Conservation (phyloP, 192 early-diverging fungal genomes). For the Helicostylum pulchrum region DNA sequence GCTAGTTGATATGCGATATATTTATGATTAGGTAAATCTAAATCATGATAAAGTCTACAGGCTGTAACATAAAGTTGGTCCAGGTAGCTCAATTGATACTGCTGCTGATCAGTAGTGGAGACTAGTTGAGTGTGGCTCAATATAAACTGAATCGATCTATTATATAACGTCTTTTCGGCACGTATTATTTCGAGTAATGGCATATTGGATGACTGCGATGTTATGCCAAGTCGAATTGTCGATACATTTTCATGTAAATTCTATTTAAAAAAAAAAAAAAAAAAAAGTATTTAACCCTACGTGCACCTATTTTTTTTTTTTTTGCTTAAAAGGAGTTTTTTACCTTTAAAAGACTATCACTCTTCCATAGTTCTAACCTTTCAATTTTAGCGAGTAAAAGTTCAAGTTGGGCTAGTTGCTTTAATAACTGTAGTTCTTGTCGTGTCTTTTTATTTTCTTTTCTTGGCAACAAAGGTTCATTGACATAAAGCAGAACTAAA, state of each 20-base stretch:
- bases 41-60: conserved; percentile 47
- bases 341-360: conserved; percentile 8
- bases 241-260: background rate
- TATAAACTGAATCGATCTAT: background rate
- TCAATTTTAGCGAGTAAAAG: conserved; percentile 10
- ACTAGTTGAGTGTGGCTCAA: background rate
- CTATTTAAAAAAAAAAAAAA: too few relatives aligned
- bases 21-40: conserved; percentile 47
- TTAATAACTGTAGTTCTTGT: background rate
- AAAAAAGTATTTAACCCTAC: background rate
- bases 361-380: conserved; percentile 7
- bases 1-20: conserved; percentile 56
- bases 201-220: background rate
- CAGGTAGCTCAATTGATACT: background rate
- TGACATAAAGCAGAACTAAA: conserved; percentile 1
- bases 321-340: too few relatives aligned
- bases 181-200: background rate
- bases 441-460: conserved; percentile 5
- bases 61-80: conserved; percentile 49
- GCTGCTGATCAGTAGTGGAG: too few relatives aligned
- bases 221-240: background rate
- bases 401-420: conserved; percentile 5
- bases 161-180: background rate
- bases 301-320: background rate
- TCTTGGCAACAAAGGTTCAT: conserved; percentile 6